A percentile compares a stretch with the other conserved stretches of the same genome.
Conservation (phyloP, 2,329 filamentous ascomycete genomes). For the Parastagonospora nodorum region DNA sequence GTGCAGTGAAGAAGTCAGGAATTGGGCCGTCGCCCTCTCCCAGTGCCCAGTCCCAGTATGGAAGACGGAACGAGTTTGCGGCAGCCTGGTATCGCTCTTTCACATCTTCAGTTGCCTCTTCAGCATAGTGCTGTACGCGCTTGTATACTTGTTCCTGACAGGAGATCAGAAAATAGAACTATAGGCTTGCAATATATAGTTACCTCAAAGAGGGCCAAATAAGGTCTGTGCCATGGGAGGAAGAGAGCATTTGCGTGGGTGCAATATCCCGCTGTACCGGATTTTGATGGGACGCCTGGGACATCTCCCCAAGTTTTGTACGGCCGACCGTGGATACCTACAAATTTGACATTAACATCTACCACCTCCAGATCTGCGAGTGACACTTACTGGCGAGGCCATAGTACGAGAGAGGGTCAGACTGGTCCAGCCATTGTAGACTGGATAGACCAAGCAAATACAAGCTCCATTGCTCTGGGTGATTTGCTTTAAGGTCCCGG, state of each 20-base stretch:
- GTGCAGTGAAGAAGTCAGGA: constrained; percentile 30
- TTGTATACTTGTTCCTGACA: constrained; percentile 37
- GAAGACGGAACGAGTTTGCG: constrained; percentile 38
- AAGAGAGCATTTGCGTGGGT: constrained; percentile 78
- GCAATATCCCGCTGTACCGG: constrained; percentile 66
- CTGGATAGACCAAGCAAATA: constrained; percentile 75
- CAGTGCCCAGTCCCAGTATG: constrained; percentile 44
- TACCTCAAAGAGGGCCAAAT: constrained; percentile 68
- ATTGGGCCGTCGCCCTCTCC: constrained; percentile 23
- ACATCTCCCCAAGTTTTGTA: constrained; percentile 44
- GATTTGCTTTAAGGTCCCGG: constrained; percentile 63
- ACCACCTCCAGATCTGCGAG: rapidly evolving
- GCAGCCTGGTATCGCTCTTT: constrained; percentile 27
- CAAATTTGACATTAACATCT: not conserved
- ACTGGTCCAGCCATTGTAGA: constrained; percentile 70
- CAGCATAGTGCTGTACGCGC: constrained; percentile 15
- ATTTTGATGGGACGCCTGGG: constrained; percentile 39
- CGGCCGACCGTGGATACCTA: constrained; percentile 43
- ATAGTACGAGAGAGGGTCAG: constrained; percentile 72
- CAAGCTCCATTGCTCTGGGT: constrained; percentile 70
- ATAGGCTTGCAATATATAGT: not conserved
- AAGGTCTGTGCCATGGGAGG: constrained; percentile 84
- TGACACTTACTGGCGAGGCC: constrained; percentile 70
- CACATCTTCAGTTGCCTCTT: constrained; percentile 21
- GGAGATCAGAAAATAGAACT: not conserved